A percentile compares a stretch with the other conserved stretches of the same genome.
Conservation (phyloP, 345 rosid genomes). For the Melastoma malabathricum region DNA sequence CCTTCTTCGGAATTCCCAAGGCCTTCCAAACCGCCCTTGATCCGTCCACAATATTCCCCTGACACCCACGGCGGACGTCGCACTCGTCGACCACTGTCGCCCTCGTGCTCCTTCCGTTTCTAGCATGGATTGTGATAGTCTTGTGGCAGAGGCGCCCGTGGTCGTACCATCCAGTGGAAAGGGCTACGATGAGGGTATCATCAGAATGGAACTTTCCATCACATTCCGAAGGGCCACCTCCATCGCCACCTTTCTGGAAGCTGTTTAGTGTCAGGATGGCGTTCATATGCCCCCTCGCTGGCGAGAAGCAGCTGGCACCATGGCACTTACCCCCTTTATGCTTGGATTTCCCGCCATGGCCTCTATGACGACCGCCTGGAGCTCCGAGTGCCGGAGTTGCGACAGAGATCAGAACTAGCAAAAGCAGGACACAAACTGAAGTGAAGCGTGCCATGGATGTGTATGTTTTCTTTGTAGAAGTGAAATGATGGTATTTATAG, state of each 20-base stretch:
- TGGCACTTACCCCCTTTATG: too few relatives aligned
- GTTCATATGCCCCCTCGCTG: neutral
- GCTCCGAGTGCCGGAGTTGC: too few relatives aligned
- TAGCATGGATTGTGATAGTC: conserved; percentile 1
- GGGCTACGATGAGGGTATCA: neutral
- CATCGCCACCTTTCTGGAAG: neutral
- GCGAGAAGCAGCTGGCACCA: conserved; percentile 2
- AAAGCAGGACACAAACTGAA: too few relatives aligned
- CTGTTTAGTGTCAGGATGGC: conserved; percentile 2
- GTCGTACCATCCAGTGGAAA: neutral
- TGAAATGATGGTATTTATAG: too few relatives aligned
- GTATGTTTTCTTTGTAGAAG: too few relatives aligned
- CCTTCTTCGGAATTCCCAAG: neutral
- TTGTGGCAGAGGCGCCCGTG: neutral
- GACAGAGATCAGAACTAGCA: too few relatives aligned
- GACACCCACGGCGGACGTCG: neutral
- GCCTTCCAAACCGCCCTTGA: conserved; percentile 3
- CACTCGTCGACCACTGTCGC: conserved; percentile 5
- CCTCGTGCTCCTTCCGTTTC: conserved; percentile 1
- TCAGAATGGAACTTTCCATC: neutral
- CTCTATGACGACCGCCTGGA: too few relatives aligned
- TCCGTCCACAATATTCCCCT: neutral
- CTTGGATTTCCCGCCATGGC: too few relatives aligned
- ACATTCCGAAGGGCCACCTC: neutral
- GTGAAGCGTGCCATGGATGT: too few relatives aligned